phyloP scores from a whole-genome alignment of 495 filamentous ascomycete species.

The Cairneyella variabilis region DNA sequence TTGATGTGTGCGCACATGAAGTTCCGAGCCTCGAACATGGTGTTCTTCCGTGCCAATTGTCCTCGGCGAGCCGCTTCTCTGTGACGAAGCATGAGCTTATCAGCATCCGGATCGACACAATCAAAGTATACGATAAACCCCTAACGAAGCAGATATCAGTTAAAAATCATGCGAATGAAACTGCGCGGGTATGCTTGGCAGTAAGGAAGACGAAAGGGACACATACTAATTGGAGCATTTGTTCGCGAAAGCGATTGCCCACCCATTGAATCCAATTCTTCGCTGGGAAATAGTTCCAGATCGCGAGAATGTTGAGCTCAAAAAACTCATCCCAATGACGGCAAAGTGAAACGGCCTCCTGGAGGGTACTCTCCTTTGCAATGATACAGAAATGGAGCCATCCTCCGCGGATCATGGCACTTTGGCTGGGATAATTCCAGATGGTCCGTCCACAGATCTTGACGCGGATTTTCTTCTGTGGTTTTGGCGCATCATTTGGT shows the following conservation, averaged over 20 bases:
- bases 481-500: slow-evolving; percentile 3
- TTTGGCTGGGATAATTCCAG: slow-evolving; percentile 52
- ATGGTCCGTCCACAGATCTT: slow-evolving; percentile 48
- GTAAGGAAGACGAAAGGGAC: not conserved
- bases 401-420: slow-evolving; percentile 44
- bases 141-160: not conserved
- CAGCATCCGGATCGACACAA: slow-evolving; percentile 25
- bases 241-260: slow-evolving; percentile 33
- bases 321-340: slow-evolving; percentile 53
- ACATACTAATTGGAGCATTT: slow-evolving; percentile 36
- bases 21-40: slow-evolving; percentile 40
- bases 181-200: too few relatives aligned
- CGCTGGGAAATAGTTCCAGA: slow-evolving; percentile 48
- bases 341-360: slow-evolving; percentile 45
- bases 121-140: slow-evolving; percentile 9
- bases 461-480: slow-evolving; percentile 38
- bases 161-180: too few relatives aligned
- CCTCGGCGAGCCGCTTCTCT: slow-evolving; percentile 28
- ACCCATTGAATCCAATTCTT: slow-evolving; percentile 41
- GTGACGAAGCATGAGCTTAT: slow-evolving; percentile 28
- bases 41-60: slow-evolving; percentile 34
- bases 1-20: slow-evolving; percentile 48
- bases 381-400: slow-evolving; percentile 54
- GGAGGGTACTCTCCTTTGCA: slow-evolving; percentile 44
- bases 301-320: slow-evolving; percentile 41